Evolutionary conservation across 1,284 basidiomycete genomes (phyloP).

Genomic region (Pseudozyma tsukubaensis): DNA sequence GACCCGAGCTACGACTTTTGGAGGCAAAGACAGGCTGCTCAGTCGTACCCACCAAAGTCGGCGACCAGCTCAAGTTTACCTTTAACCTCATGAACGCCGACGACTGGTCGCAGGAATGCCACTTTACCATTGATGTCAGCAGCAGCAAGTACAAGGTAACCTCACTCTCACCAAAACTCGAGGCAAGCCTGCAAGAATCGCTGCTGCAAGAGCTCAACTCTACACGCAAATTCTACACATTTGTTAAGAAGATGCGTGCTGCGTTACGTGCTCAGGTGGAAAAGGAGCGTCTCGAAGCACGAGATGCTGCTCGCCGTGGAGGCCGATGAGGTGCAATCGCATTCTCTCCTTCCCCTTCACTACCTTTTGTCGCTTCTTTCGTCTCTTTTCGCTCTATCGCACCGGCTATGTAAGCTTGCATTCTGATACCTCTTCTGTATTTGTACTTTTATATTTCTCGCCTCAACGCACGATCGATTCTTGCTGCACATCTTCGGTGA

Average conservation of each 20-base stretch:
- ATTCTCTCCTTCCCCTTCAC: background rate
- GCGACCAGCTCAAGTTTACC: constrained; percentile 52
- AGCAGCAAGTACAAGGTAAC: constrained; percentile 42
- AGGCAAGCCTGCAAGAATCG: constrained; percentile 30
- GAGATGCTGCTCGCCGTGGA: constrained; percentile 33
- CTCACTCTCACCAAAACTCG: constrained; percentile 38
- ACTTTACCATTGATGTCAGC: constrained; percentile 51
- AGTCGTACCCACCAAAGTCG: constrained; percentile 46
- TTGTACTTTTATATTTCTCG: constrained; percentile 19
- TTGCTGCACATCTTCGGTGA: too few species aligned
- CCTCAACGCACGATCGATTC: background rate
- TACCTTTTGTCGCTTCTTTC: background rate
- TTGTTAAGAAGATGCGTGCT: constrained; percentile 52
- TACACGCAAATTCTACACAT: constrained; percentile 54
- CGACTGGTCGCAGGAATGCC: constrained; percentile 53
- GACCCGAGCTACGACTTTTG: constrained; percentile 55
- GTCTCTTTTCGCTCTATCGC: background rate
- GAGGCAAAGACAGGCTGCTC: constrained; percentile 53
- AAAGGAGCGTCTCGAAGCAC: constrained; percentile 43
- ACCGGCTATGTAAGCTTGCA: background rate
- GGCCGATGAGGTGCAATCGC: constrained; percentile 13
- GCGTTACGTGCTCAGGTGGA: constrained; percentile 43
- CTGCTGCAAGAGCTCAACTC: constrained; percentile 51
- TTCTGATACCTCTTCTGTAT: constrained; percentile 35
- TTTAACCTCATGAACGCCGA: constrained; percentile 53